Evolutionary conservation across 306 rosid genomes (phyloP), one percentile per base, ranked within the genome.

Genomic region (Heteromeles arbutifolia): DNA sequence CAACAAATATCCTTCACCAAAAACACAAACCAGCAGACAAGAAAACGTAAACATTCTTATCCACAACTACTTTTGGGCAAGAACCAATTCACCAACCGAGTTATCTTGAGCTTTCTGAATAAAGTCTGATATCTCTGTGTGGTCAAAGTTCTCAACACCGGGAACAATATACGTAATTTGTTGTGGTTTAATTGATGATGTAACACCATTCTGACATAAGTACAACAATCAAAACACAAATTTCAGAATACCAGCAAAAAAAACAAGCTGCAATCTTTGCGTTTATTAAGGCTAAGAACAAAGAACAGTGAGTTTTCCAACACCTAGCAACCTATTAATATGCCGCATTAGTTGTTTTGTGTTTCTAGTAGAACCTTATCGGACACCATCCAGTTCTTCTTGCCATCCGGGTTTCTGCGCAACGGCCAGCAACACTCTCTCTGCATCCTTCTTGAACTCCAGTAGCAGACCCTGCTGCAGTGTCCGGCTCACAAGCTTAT

Each of bases 371-470:
- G 90, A 92, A 92, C 98, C 99, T 96, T 97, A 96, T 96, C 99
- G 70, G 85, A 90, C 85, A 96, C 99, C 92, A 90, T 90, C 99
- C 99, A 96, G 79, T 96, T 96, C 86, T 92, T 96, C 89, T 96
- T 96, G 84, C 99, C 98, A 79, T 96, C 99, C 99, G 18, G 97
- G 98, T 78, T 87, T 87, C 83, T 88, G 97, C 73, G 96, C 90
- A 81, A 96, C 90, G 29, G 97, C 99, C 70, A 96, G 84, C 82
- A 96, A 73, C 39, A 84, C 78, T 77, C 93, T 87, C 48, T 90
- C 99, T 52, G 98, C 78, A 65, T 92, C 99, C 91, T 92, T 92
- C 91, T 87, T 92, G 87, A 89, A 92, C 84, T 96, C 99, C 74
- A 96, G 85, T 75, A 96, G 88, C 78, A 87, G 77, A 45, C 99